Evolutionary conservation across 108 stramenopile genomes (phyloP).

Genomic region (Parmales sp.): DNA sequence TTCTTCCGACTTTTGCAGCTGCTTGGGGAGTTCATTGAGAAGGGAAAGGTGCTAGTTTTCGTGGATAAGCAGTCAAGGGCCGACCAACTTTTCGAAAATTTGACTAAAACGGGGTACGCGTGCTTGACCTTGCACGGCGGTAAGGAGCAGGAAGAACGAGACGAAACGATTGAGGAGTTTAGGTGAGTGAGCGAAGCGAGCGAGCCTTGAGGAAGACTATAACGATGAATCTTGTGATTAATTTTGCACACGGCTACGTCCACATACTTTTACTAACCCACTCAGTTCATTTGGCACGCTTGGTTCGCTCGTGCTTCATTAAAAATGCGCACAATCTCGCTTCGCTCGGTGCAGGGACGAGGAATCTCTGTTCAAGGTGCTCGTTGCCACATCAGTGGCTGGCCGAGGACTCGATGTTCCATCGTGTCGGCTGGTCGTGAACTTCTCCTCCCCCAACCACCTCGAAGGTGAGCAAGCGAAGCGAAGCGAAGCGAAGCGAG

Average conservation of each 20-base stretch:
- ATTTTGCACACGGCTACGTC: too few relatives aligned
- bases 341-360: too few relatives aligned
- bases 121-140: conserved; percentile 92
- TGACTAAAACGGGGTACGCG: conserved; percentile 84
- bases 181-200: conserved; percentile 70
- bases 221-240: too few relatives aligned
- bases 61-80: conserved; percentile 90
- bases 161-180: conserved; percentile 95
- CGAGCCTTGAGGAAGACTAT: too few relatives aligned
- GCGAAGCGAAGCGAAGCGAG: too few relatives aligned
- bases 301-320: too few relatives aligned
- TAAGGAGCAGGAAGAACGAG: conserved; percentile 97
- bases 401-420: conserved; percentile 95
- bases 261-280: too few relatives aligned
- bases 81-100: conserved; percentile 85
- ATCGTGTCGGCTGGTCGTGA: conserved; percentile 71
- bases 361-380: conserved; percentile 33
- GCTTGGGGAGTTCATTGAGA: conserved; percentile 87
- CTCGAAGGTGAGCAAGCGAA: too few relatives aligned
- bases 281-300: too few relatives aligned
- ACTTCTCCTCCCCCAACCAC: conserved; percentile 95
- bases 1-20: conserved; percentile 91
- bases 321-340: too few relatives aligned
- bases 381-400: conserved; percentile 90
- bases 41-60: conserved; percentile 91